Evolutionary conservation across 192 early-diverging fungal species (phyloP), one percentile per base, ranked within the genome.

Genomic region (Cetraspora pellucida): DNA sequence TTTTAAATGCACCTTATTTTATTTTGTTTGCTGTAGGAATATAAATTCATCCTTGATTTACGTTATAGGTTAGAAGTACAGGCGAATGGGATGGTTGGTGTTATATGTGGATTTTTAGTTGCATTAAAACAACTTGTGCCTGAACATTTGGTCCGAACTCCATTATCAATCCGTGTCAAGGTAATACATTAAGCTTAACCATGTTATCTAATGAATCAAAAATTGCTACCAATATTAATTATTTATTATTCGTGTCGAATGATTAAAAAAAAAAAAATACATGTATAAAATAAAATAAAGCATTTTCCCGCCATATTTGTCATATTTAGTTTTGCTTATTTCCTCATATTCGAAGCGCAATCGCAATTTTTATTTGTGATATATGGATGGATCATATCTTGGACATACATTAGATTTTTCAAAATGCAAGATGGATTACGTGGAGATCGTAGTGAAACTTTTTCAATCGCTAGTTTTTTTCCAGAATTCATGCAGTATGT

Each of bases 61-160:
- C 10, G 13, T 19, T 27, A 60, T 57, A 90, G 89, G 30, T 91
- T 87, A 73, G 78, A 80, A 4, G 85, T 82, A 2, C 83, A 89
- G 58, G 87, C 92, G 52, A 86, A 90, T 78, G 97, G 97, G 5
- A 78, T 96, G 81, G 82, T 87, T 31, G 91, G 81, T 37, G 79
- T 97, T 8, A 73, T 95, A 16, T 84, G 87, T 45, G 93, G 87
- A 54, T 94, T 95, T 57, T 79, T 95, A 2, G 92, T 97, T 28
- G 93, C 92, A 16, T 95, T 97, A 80, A 97, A 96, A 79, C 91
- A 96, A 70, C 78, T 95, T 10, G 87, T 96, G 19, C 97, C 97
- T 0, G 97, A 98, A 71, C 93, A 98, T 80, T 74, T 82, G 25
- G 75, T 96, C 52, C 89, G 85, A 71, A 66, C 95, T 16, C 86